A percentile compares a stretch with the other conserved stretches of the same genome.
Conservation (phyloP, 306 rosid species). For the Hippophae gyantsensis region DNA sequence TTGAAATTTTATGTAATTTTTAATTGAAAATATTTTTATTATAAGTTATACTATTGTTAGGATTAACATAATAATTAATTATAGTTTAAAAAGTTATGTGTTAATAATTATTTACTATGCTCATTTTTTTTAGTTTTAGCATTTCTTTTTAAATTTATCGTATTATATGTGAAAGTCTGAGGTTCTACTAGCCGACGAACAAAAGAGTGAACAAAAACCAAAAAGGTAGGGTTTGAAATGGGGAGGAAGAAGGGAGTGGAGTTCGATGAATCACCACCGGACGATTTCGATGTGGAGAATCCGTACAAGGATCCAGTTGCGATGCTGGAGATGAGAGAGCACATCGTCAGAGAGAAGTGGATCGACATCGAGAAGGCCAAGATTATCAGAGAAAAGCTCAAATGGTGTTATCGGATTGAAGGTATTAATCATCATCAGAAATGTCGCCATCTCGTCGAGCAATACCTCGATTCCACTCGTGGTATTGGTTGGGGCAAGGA, state of each 20-base stretch:
- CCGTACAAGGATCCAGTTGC: slow-evolving; percentile 99
- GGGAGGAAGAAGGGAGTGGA: slow-evolving; percentile 23
- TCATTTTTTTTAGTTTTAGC: too few species aligned
- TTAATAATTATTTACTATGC: too few species aligned
- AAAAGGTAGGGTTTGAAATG: slow-evolving; percentile 25
- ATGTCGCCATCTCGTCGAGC: slow-evolving; percentile 80
- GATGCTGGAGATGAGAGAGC: slow-evolving; percentile 90
- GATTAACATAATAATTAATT: too few species aligned
- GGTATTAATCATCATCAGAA: slow-evolving; percentile 89
- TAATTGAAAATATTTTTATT: too few species aligned
- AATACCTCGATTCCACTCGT: slow-evolving; percentile 86
- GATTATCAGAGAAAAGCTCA: slow-evolving; percentile 72
- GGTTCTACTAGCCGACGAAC: neutral
- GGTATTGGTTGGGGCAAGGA: slow-evolving; percentile 99
- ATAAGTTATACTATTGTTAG: too few species aligned
- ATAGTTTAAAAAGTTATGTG: too few species aligned
- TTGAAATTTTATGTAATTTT: too few species aligned
- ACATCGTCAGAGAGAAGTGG: slow-evolving; percentile 93
- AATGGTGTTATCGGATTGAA: slow-evolving; percentile 93
- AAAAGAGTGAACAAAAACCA: neutral
- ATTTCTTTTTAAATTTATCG: too few species aligned
- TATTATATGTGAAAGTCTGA: neutral
- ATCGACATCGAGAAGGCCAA: slow-evolving; percentile 92
- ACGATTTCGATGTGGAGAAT: slow-evolving; percentile 69
- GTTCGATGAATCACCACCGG: slow-evolving; percentile 81